These are phyloP conservation scores for Castanopsis chinensis DNA, from an alignment of 306 rosid species.

Conservation along the genomic window DNA sequence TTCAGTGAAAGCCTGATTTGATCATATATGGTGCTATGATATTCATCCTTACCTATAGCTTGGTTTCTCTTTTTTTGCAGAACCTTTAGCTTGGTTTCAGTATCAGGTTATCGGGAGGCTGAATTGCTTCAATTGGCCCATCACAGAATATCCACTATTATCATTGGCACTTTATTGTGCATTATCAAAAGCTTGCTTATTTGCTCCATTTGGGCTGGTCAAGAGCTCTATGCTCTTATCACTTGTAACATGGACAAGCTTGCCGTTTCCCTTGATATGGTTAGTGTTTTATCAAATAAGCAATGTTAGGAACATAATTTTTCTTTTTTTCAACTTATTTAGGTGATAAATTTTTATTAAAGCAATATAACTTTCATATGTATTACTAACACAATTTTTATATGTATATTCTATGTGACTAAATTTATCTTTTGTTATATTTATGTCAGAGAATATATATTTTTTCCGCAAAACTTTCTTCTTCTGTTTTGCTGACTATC, in stretches of 20 bases:
- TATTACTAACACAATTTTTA: too few species aligned
- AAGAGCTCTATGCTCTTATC: constrained; percentile 53
- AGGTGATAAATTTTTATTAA: too few species aligned
- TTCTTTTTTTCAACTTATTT: too few species aligned
- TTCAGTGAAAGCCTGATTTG: constrained; percentile 63
- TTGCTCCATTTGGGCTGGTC: constrained; percentile 91
- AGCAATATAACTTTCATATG: too few species aligned
- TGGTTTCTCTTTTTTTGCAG: too few species aligned
- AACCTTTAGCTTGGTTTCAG: constrained; percentile 59
- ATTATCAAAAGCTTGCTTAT: constrained; percentile 42
- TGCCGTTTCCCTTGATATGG: constrained; percentile 59
- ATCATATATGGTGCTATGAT: constrained; percentile 62
- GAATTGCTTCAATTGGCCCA: constrained; percentile 47
- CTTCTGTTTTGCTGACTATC: too few species aligned
- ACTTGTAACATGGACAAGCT: constrained; percentile 67
- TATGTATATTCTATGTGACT: too few species aligned
- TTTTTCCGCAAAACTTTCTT: too few species aligned
- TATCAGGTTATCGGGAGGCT: constrained; percentile 65
- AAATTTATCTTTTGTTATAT: too few species aligned
- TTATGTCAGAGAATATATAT: too few species aligned
- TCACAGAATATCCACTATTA: constrained; percentile 54
- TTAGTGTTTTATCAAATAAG: constrained; percentile 15
- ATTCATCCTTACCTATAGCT: constrained; percentile 62
- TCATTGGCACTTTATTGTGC: constrained; percentile 66
- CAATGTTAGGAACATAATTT: too few species aligned